phyloP scores from a whole-genome alignment of 495 filamentous ascomycete species.

The Amphirosellinia nigrospora region DNA sequence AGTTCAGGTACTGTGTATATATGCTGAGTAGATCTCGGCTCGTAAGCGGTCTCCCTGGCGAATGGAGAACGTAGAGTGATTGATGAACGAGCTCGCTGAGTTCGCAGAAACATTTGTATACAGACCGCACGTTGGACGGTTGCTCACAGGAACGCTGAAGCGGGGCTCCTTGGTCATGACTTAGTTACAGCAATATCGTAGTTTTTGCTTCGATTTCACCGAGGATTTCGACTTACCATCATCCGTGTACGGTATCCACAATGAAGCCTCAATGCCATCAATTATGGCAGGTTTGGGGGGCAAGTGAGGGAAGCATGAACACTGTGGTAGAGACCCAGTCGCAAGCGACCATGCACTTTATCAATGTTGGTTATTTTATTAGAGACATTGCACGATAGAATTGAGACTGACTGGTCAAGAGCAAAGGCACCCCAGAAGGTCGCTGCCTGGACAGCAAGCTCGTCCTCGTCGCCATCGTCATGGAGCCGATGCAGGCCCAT shows the following conservation, averaged over 20 bases:
- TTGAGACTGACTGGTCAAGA: conserved; percentile 66
- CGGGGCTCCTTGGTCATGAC: conserved; percentile 45
- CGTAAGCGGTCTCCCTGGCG: conserved; percentile 64
- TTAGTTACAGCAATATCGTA: conserved; percentile 25
- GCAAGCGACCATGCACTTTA: conserved; percentile 67
- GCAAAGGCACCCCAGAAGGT: conserved; percentile 77
- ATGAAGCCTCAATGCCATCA: conserved; percentile 57
- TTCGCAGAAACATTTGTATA: conserved; percentile 67
- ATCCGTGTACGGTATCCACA: conserved; percentile 66
- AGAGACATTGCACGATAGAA: conserved; percentile 3
- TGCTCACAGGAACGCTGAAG: conserved; percentile 56
- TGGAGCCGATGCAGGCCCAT: conserved; percentile 64
- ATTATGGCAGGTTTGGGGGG: conserved; percentile 63
- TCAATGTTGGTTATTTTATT: conserved; percentile 34
- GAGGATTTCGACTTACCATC: conserved; percentile 48
- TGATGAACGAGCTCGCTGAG: conserved; percentile 72
- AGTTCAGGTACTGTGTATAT: conserved; percentile 66
- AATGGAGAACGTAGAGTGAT: conserved; percentile 66
- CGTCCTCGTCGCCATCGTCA: conserved; percentile 53
- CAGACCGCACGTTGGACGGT: conserved; percentile 61
- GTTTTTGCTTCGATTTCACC: background rate
- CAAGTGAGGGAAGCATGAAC: conserved; percentile 61
- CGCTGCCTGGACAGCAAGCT: conserved; percentile 67
- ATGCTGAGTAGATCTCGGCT: conserved; percentile 60
- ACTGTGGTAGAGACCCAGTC: conserved; percentile 67